Base-by-base conservation (phyloP, 768 basidiomycete species). In the Russula vinacea region DNA sequence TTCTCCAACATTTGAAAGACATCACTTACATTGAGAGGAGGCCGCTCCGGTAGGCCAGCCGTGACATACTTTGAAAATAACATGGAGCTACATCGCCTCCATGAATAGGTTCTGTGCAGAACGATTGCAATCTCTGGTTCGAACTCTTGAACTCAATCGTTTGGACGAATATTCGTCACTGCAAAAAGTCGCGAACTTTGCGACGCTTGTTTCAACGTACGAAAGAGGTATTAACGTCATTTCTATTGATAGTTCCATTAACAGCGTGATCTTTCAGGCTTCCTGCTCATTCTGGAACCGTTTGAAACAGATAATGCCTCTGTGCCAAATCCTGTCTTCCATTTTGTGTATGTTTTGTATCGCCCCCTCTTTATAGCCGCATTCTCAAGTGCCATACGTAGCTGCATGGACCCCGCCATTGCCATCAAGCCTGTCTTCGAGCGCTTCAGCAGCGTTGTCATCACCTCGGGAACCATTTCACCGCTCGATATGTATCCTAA, bases 401-500 rank as follows among this genome's bases (percentile, higher is more conserved):
- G 96, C 61, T 99, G 97, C 71, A 85, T 99, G 66, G 97, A 99
- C 74, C 97, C 97, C 2, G 93, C 96, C 0, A 83, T 99, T 39
- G 97, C 97, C 10, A 99, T 99, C 70, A 92, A 93, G 70, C 97
- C 97, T 0, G 91, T 99, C 19, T 98, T 99, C 73, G 97, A 99
- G 72, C 90, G 94, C 35, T 99, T 98, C 74, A 95, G 92, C 73
- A 93, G 90, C 66, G 97, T 99, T 24, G 94, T 99, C 67, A 99
- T 99, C 74, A 99, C 97, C 0, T 98, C 94, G 5, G 97, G 97
- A 70, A 99, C 97, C 13, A 94, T 99, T 70, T 98, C 95, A 1
- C 97, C 97, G 2, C 76, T 99, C 62, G 97, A 99, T 76, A 99
- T 99, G 97, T 99, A 99, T 75, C 97, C 97, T 14, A 99, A 98